Base-by-base conservation (phyloP, 2,329 filamentous ascomycete genomes). In the Aspergillus sp. region DNA sequence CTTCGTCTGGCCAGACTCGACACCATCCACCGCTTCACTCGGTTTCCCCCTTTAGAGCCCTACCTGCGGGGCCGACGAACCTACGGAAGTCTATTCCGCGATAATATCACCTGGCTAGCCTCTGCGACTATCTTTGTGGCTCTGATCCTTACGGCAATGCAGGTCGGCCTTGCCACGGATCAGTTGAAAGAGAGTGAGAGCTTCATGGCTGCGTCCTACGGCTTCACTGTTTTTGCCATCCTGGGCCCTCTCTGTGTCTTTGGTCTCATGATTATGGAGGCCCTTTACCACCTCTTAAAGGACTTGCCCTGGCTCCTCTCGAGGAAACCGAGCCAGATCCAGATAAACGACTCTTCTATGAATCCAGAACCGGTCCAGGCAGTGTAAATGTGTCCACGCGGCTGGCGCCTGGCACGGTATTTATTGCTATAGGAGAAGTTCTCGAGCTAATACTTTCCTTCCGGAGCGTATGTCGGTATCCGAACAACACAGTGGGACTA, bases 151-250 rank as follows among this genome's bases (percentile, higher is more conserved):
- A 61, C 62, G 1, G 67, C 67, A 2, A 69, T 72, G 66, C 69
- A 72, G 50, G 64, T 69, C 10, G 68, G 66, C 1, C 57, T 69
- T 4, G 66, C 55, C 4, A 69, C 63, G 4, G 53, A 58, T 4
- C 29, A 46, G 4, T 52, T 71, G 1, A 10, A 41, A 7, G 19
- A 64, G 0, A 76, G 70, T 54, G n/a, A 53, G 0, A 50, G 58
- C 0, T 83, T 82, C 58, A 71, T 77, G 58, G 47, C 52, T 7
- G 76, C 71, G 1, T 73, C 73, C 1, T 78, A 77, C 53, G 77
- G 76, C 2, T 80, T 82, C 50, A 73, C 76, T 3, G 61, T 80
- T 4, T 80, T 81, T 50, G 68, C 76, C 0, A 77, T 81, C 21
- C 13, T 79, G 5, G 71, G 64, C 3, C 77, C 77, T 10, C 20